phyloP scores from a whole-genome alignment of 2,329 filamentous ascomycete species.

The Cladophialophora chaetospira region DNA sequence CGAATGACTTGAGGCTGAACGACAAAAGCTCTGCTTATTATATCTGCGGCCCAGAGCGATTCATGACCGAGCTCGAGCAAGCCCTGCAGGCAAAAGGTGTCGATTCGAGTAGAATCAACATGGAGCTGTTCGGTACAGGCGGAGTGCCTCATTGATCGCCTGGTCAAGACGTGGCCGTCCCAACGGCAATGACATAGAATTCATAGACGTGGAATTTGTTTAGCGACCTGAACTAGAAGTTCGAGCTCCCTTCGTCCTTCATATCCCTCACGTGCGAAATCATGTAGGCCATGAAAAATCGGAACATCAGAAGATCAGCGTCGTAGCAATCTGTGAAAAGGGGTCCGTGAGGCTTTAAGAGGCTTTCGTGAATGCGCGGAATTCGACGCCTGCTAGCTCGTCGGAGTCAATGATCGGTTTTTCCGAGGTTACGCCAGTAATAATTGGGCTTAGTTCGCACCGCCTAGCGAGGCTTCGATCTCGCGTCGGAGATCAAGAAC shows the following conservation, averaged over 20 bases:
- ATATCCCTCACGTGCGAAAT: too few relatives aligned
- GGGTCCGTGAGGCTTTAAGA: not conserved
- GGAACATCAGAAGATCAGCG: not conserved
- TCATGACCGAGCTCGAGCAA: conserved; percentile 65
- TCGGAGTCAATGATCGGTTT: too few relatives aligned
- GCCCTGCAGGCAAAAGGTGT: conserved; percentile 61
- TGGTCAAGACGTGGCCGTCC: not conserved
- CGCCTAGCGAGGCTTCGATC: not conserved
- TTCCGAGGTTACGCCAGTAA: too few relatives aligned
- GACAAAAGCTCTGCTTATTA: conserved; percentile 64
- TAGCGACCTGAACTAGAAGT: not conserved
- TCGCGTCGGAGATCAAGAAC: conserved; percentile 10
- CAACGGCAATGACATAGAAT: not conserved
- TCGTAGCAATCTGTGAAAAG: not conserved
- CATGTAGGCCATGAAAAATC: not conserved
- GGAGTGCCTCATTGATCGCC: conserved; percentile 22
- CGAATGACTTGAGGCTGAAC: conserved; percentile 56
- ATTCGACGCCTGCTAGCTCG: not conserved
- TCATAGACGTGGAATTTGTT: not conserved
- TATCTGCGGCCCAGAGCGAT: conserved; percentile 68
- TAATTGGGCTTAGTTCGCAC: not conserved
- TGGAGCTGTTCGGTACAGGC: conserved; percentile 70
- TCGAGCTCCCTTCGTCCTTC: too few relatives aligned
- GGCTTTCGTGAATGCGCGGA: not conserved
- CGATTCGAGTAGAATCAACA: conserved; percentile 58